phyloP scores from a whole-genome alignment of 2,329 filamentous ascomycete species.

The Lecanicillium sp. region DNA sequence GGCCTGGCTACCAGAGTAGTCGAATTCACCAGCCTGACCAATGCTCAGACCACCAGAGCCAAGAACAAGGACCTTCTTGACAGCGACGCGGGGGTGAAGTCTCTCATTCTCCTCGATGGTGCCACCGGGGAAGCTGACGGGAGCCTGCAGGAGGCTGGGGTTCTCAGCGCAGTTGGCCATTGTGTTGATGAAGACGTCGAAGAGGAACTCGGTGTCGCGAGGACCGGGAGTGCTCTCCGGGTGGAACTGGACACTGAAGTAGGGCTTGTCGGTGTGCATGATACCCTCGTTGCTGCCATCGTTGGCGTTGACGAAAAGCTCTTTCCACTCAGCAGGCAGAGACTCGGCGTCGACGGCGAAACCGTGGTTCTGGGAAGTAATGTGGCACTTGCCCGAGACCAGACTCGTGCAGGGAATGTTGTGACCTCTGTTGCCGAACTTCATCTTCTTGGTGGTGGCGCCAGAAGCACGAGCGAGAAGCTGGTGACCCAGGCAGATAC shows the following conservation, averaged over 20 bases:
- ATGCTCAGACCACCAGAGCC: conserved; percentile 95
- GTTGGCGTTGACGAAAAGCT: conserved; percentile 97
- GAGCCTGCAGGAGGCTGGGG: conserved; percentile 57
- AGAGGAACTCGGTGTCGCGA: conserved; percentile 91
- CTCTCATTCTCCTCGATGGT: conserved; percentile 71
- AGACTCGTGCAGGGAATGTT: conserved; percentile 98
- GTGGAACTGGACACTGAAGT: conserved; percentile 99
- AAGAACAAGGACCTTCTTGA: conserved; percentile 92
- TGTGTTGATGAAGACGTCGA: conserved; percentile 91
- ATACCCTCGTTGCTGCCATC: conserved; percentile 98
- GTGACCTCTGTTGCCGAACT: conserved; percentile 97
- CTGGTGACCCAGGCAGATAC: conserved; percentile 94
- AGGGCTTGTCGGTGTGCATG: conserved; percentile 75
- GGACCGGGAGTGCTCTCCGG: conserved; percentile 95
- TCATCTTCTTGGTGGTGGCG: conserved; percentile 88
- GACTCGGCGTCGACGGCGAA: conserved; percentile 81
- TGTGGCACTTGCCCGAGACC: conserved; percentile 94
- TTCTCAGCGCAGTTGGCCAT: conserved; percentile 68
- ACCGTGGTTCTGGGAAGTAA: conserved; percentile 98
- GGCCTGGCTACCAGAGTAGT: conserved; percentile 96
- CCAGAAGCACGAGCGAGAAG: conserved; percentile 83
- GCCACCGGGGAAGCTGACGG: conserved; percentile 84
- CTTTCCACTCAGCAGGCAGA: conserved; percentile 75
- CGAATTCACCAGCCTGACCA: conserved; percentile 96
- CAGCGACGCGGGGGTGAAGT: conserved; percentile 69